These are phyloP conservation scores for Cladophialophora yegresii DNA, from an alignment of 2,329 filamentous ascomycete species.

Conservation along the genomic window DNA sequence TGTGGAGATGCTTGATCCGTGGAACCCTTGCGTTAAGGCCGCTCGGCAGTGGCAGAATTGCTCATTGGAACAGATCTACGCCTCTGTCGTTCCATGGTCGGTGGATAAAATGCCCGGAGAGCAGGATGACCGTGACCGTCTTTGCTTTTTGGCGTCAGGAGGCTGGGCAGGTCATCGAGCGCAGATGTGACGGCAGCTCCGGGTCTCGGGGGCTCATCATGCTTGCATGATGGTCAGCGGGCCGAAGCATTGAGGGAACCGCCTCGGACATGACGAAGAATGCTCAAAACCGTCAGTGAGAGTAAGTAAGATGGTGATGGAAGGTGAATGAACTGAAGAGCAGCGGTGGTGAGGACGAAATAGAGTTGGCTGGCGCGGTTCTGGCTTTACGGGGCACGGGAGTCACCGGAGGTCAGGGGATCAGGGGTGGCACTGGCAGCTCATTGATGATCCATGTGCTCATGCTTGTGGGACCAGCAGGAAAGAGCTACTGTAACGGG, in stretches of 20 bases:
- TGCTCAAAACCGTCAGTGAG: not conserved
- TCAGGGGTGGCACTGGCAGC: conserved; percentile 2
- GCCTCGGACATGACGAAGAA: not conserved
- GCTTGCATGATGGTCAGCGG: not conserved
- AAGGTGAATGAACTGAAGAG: not conserved
- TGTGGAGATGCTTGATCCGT: not conserved
- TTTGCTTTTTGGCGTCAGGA: not conserved
- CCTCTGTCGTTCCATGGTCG: not conserved
- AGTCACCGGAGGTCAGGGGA: conserved; percentile 11
- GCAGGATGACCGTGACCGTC: not conserved
- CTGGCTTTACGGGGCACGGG: conserved; percentile 7
- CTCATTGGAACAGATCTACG: not conserved
- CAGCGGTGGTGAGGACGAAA: conserved; percentile 21
- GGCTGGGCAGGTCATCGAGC: not conserved
- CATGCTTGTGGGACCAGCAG: not conserved
- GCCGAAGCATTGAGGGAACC: not conserved
- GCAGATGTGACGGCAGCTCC: not conserved
- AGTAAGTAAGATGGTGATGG: not conserved
- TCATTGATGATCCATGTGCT: not conserved
- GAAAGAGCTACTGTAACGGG: conserved; percentile 9
- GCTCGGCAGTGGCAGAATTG: not conserved
- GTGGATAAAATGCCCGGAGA: not conserved
- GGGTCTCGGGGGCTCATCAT: not conserved
- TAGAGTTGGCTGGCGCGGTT: conserved; percentile 21
- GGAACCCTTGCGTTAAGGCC: not conserved